These are phyloP conservation scores for Inga oerstediana DNA, from an alignment of 306 rosid genomes.

Conservation along the genomic window DNA sequence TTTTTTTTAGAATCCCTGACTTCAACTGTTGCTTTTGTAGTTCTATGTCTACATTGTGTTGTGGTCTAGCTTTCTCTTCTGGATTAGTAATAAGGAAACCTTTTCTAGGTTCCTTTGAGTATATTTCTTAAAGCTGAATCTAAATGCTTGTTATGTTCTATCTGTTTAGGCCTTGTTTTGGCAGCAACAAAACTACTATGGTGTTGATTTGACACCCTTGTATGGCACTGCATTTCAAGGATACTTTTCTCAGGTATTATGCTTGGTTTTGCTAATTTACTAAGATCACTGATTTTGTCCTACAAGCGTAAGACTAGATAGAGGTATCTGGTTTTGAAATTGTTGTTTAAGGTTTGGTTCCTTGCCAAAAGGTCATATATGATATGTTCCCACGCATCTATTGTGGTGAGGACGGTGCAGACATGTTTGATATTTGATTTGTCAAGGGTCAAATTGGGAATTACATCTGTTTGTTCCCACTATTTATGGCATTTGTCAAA, in stretches of 20 bases:
- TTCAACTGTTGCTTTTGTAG: not conserved
- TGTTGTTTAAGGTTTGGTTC: slow-evolving; percentile 9
- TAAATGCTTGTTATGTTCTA: slow-evolving; percentile 2
- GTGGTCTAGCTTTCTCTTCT: slow-evolving; percentile 1
- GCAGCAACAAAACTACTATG: slow-evolving; percentile 95
- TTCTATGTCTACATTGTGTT: slow-evolving; percentile 26
- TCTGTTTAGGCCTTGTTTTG: slow-evolving; percentile 82
- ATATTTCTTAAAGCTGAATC: slow-evolving; percentile 11
- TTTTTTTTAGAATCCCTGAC: not conserved
- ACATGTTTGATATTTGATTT: slow-evolving; percentile 16
- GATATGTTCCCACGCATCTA: not conserved
- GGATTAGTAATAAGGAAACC: not conserved
- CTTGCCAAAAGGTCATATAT: not conserved
- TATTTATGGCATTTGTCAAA: not conserved
- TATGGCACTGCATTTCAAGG: slow-evolving; percentile 75
- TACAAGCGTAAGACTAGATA: slow-evolving; percentile 15
- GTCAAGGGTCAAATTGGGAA: slow-evolving; percentile 11
- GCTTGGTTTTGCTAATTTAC: slow-evolving; percentile 26
- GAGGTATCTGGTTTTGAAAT: not conserved
- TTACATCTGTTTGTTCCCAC: not conserved
- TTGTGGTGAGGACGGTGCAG: slow-evolving; percentile 12
- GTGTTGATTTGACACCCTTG: slow-evolving; percentile 88
- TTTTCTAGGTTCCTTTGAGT: slow-evolving; percentile 10
- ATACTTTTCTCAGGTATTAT: slow-evolving; percentile 74
- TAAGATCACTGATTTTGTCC: slow-evolving; percentile 15